Conservation (phyloP, 2,329 filamentous ascomycete genomes). For the Exophiala lecanii-corni region DNA sequence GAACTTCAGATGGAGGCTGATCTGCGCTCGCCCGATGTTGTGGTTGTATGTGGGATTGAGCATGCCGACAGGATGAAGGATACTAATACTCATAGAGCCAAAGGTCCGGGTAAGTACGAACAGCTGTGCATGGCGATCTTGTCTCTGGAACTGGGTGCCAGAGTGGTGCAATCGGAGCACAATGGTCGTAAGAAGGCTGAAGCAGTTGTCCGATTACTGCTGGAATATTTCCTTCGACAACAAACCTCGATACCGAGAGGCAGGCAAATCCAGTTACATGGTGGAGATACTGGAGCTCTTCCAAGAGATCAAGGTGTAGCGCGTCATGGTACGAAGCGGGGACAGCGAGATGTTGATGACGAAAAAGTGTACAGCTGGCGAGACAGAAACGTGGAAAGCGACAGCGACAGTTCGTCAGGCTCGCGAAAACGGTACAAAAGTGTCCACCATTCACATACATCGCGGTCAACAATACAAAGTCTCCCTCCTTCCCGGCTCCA, state of each 20-base stretch:
- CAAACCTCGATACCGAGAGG: not conserved
- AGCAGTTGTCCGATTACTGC: constrained; percentile 5
- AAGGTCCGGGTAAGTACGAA: constrained; percentile 22
- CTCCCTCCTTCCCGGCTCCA: constrained; percentile 1
- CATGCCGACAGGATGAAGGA: constrained; percentile 5
- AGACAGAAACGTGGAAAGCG: not conserved
- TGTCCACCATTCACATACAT: not conserved
- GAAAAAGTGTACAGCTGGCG: not conserved
- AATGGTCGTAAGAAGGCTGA: constrained; percentile 15
- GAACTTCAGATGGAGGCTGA: constrained; percentile 14
- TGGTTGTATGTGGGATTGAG: constrained; percentile 7
- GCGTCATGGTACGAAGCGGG: not conserved
- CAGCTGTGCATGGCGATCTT: constrained; percentile 20
- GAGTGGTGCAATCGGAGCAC: constrained; percentile 17
- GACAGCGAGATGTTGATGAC: not conserved
- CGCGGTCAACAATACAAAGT: constrained; percentile 1
- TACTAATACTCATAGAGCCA: constrained; percentile 11
- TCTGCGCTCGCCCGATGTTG: constrained; percentile 13
- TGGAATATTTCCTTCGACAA: constrained; percentile 2
- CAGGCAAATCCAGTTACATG: not conserved
- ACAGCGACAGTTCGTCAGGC: not conserved
- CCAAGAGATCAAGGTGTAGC: not conserved
- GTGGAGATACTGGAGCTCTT: not conserved
- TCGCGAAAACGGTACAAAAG: constrained; percentile 1
- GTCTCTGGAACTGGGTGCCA: constrained; percentile 12